These are phyloP conservation scores for Kodamaea sagamina DNA, from an alignment of 805 yeast genomes.

Conservation along the genomic window DNA sequence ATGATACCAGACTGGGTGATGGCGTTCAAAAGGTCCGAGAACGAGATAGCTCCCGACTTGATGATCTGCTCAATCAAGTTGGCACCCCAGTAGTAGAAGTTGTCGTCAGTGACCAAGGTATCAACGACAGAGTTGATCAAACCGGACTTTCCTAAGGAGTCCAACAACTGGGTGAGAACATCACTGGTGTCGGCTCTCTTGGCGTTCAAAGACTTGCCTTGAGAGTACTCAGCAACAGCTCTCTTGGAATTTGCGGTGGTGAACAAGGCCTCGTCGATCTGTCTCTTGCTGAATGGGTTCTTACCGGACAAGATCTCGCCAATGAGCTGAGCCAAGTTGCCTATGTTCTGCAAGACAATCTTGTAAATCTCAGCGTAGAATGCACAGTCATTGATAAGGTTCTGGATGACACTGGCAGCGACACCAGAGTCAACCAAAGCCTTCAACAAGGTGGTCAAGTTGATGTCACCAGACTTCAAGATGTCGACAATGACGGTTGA, in stretches of 20 bases:
- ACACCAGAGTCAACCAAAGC: constrained; percentile 46
- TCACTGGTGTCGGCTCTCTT: constrained; percentile 8
- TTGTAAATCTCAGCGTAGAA: constrained; percentile 42
- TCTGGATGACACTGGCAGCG: constrained; percentile 37
- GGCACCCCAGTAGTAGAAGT: constrained; percentile 42
- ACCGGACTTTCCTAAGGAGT: constrained; percentile 45
- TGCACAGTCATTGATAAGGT: constrained; percentile 38
- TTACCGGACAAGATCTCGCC: constrained; percentile 25
- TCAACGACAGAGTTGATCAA: constrained; percentile 41
- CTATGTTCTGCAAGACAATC: constrained; percentile 33
- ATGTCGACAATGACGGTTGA: constrained; percentile 28
- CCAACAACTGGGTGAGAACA: constrained; percentile 37
- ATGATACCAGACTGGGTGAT: constrained; percentile 39
- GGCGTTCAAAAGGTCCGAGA: constrained; percentile 31
- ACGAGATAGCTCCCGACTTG: constrained; percentile 29
- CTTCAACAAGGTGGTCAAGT: constrained; percentile 38
- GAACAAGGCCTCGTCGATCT: constrained; percentile 8
- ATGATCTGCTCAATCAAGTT: constrained; percentile 34
- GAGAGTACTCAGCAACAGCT: constrained; percentile 4
- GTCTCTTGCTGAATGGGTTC: constrained; percentile 25
- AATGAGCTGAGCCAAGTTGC: constrained; percentile 32
- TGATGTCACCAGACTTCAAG: constrained; percentile 34
- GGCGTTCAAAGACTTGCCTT: neutral
- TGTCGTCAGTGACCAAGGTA: constrained; percentile 38
- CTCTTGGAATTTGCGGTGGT: constrained; percentile 9